Evolutionary conservation across 225 moss, liverwort and hornwort species (phyloP), one percentile per base, ranked within the genome.

Genomic region (Polytrichum formosum): DNA sequence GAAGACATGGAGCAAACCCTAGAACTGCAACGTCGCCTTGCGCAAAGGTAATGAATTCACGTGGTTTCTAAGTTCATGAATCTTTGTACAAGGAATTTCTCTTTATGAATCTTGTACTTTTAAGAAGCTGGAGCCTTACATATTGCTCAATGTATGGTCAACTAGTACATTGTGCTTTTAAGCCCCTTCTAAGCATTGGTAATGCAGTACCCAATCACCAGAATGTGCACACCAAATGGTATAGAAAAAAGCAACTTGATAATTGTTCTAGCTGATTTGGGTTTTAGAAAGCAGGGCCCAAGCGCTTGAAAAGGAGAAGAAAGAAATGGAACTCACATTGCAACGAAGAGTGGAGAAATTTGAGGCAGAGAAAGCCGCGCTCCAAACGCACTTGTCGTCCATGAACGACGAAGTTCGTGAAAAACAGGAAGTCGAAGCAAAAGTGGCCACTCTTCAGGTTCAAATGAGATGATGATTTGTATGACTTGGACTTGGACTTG

Each of bases 1-100:
- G 96, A 93, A 73, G 93, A 97, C 60, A 93, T 97, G 96, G 93
- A 93, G 74, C 90, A 97, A 80, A 97, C 92, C 9, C 80, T 97
- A 46, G 92, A 97, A 66, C 68, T 93, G 18, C 96, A 97, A 77
- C 82, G 89, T 21, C 92, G 89, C 28, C 83, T 97, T 20, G 96
- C 96, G 25, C 96, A 94, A 78, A 82, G 92, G 96, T 90, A 20
- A 29, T 25, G 20, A 23, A 58, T 58, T 22, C 21, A 58, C 6
- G 21, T 20, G 22, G 21, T 6, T 21, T 22, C 58, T 46, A 13
- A 13, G 10, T 46, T 46, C 46, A 46, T 46, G 7, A 46, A 16
- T 16, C 4, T 46, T 46, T 37, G 9, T 37, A 31, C 7, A 31
- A 7, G 31, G 31, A 31, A 29, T 7, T 33, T 33, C 5, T 8